phyloP scores from a whole-genome alignment of 176 grass and related monocot species.

The Triticum urartu region DNA sequence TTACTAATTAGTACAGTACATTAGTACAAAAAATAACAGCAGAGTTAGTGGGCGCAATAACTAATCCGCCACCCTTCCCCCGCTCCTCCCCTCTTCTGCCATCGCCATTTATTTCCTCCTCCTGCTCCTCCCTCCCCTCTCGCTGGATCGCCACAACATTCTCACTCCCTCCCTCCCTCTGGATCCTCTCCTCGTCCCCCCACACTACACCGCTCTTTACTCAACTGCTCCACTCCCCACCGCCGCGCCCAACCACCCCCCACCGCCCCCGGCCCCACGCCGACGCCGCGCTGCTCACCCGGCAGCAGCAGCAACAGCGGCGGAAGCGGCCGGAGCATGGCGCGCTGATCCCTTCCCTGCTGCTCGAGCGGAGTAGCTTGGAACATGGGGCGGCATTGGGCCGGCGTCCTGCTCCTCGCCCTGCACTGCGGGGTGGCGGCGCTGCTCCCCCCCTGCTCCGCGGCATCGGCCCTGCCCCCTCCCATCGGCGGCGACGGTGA shows the following conservation, averaged over 20 bases:
- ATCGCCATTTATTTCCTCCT: constrained; percentile 40
- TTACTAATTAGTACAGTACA: too few relatives aligned
- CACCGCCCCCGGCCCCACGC: neutral
- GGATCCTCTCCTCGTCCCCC: neutral
- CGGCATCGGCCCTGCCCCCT: neutral
- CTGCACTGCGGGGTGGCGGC: constrained; percentile 42
- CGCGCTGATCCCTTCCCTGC: constrained; percentile 15
- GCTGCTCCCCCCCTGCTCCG: constrained; percentile 23
- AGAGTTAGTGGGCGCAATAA: constrained; percentile 31
- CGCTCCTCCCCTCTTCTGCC: neutral
- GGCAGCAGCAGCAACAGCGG: neutral
- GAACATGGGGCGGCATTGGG: constrained; percentile 26
- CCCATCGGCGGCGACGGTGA: constrained; percentile 33
- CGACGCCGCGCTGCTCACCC: neutral
- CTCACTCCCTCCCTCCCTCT: neutral
- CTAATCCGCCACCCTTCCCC: constrained; percentile 21
- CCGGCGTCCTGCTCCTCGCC: constrained; percentile 31
- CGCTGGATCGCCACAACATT: constrained; percentile 36
- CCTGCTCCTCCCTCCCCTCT: neutral
- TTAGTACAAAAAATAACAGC: too few relatives aligned
- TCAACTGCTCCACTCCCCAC: constrained; percentile 38
- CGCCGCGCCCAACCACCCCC: constrained; percentile 3
- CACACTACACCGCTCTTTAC: neutral
- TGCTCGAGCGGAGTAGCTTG: neutral
- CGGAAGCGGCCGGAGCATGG: constrained; percentile 3